phyloP scores from a whole-genome alignment of 1,284 basidiomycete species.

The Fistulinella cinereoalba region DNA sequence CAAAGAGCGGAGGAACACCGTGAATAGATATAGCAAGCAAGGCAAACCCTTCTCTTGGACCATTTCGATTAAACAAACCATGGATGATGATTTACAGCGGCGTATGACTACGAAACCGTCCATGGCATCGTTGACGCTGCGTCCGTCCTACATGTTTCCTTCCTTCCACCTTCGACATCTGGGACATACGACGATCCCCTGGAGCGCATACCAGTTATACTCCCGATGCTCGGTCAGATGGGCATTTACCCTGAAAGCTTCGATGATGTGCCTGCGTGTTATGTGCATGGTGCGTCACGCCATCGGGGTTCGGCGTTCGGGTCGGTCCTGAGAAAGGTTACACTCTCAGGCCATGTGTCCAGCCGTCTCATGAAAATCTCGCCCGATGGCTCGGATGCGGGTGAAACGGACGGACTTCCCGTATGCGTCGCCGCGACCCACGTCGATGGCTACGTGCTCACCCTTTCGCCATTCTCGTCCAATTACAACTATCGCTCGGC shows the following conservation, averaged over 20 bases:
- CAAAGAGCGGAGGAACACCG: neutral
- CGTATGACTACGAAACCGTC: slow-evolving; percentile 22
- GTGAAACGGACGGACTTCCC: slow-evolving; percentile 8
- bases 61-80: neutral
- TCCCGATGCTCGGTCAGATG: slow-evolving; percentile 28
- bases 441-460: slow-evolving; percentile 23
- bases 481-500: slow-evolving; percentile 30
- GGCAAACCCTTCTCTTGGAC: neutral
- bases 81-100: slow-evolving; percentile 8
- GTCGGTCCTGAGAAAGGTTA: neutral
- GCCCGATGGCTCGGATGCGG: neutral
- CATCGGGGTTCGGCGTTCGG: no score
- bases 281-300: slow-evolving; percentile 22
- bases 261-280: slow-evolving; percentile 16
- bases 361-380: slow-evolving; percentile 31
- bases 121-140: slow-evolving; percentile 23
- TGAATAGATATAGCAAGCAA: neutral
- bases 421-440: slow-evolving; percentile 27
- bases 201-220: slow-evolving; percentile 20
- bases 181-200: slow-evolving; percentile 9
- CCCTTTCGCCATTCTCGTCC: slow-evolving; percentile 25
- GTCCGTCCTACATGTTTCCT: slow-evolving; percentile 26
- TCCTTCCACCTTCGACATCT: slow-evolving; percentile 20
- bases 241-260: slow-evolving; percentile 14
- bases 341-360: slow-evolving; percentile 16